These are phyloP conservation scores for Fraxinus excelsior DNA, from an alignment of 257 asterid species.

Conservation along the genomic window DNA sequence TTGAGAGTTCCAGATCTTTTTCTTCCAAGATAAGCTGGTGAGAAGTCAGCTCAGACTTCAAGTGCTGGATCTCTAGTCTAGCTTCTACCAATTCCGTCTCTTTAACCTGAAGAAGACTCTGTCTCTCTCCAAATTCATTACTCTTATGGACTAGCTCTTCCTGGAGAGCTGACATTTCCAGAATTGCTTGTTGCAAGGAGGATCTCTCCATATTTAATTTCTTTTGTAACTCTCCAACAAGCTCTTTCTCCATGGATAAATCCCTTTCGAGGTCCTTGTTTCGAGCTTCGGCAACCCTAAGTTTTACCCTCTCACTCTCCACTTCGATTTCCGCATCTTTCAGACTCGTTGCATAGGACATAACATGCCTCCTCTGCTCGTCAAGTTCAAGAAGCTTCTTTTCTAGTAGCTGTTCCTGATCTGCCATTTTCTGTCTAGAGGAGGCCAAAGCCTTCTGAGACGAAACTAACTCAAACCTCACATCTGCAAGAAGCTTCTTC, in stretches of 20 bases:
- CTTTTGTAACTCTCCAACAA: constrained; percentile 50
- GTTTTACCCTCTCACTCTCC: constrained; percentile 64
- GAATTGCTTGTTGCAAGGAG: constrained; percentile 50
- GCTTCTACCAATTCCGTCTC: constrained; percentile 83
- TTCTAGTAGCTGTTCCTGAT: constrained; percentile 60
- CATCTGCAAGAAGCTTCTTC: constrained; percentile 65
- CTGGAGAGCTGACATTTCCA: constrained; percentile 48
- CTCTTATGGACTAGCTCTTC: constrained; percentile 54
- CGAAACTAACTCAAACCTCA: constrained; percentile 68
- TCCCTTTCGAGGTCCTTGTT: constrained; percentile 66
- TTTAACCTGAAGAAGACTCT: constrained; percentile 55
- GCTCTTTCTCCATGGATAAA: constrained; percentile 64
- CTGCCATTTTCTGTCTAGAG: constrained; percentile 55
- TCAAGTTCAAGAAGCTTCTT: constrained; percentile 61
- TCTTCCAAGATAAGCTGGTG: constrained; percentile 56
- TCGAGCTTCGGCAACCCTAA: constrained; percentile 63
- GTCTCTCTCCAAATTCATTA: constrained; percentile 51
- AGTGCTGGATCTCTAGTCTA: constrained; percentile 61
- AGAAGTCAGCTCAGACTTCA: constrained; percentile 63
- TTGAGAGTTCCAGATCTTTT: constrained; percentile 58
- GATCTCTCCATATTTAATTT: constrained; percentile 52
- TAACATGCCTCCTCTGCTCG: constrained; percentile 53
- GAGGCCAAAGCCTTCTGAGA: constrained; percentile 66
- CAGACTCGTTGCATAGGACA: constrained; percentile 57
- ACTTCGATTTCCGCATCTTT: constrained; percentile 70